phyloP scores from a whole-genome alignment of 495 filamentous ascomycete species.

The Neurospora tetrasperma region DNA sequence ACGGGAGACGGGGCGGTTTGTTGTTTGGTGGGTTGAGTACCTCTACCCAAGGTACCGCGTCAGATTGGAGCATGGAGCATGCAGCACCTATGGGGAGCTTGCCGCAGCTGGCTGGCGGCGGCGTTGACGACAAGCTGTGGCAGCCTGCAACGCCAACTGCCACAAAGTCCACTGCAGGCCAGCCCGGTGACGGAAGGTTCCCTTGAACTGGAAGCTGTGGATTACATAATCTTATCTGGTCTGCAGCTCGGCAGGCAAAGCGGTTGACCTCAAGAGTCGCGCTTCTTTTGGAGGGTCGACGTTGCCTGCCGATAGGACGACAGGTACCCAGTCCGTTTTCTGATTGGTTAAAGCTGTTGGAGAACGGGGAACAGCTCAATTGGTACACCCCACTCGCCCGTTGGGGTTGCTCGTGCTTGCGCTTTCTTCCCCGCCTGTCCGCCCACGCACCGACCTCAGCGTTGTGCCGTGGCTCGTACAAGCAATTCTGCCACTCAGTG shows the following conservation, averaged over 20 bases:
- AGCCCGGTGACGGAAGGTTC: not conserved
- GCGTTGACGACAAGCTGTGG: conserved; percentile 30
- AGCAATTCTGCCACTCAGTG: not conserved
- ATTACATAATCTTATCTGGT: conserved; percentile 14
- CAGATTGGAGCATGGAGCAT: not conserved
- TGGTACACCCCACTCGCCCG: not conserved
- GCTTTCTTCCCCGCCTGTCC: not conserved
- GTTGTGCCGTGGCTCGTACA: not conserved
- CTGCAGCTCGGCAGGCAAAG: not conserved
- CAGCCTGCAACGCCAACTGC: conserved; percentile 19
- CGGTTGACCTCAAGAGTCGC: not conserved
- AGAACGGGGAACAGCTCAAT: not conserved
- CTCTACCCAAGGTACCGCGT: not conserved
- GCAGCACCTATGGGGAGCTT: not conserved
- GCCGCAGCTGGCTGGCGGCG: not conserved
- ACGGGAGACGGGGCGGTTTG: not conserved
- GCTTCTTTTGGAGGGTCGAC: not conserved
- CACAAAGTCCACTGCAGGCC: not conserved
- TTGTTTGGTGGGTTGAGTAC: not conserved
- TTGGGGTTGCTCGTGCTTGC: not conserved
- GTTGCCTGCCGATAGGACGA: not conserved
- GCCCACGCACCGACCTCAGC: not conserved
- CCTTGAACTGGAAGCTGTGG: not conserved
- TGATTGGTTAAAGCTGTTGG: not conserved
- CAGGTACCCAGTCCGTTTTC: not conserved